phyloP scores from a whole-genome alignment of 2,329 filamentous ascomycete species.

The Diaporthe sp. region DNA sequence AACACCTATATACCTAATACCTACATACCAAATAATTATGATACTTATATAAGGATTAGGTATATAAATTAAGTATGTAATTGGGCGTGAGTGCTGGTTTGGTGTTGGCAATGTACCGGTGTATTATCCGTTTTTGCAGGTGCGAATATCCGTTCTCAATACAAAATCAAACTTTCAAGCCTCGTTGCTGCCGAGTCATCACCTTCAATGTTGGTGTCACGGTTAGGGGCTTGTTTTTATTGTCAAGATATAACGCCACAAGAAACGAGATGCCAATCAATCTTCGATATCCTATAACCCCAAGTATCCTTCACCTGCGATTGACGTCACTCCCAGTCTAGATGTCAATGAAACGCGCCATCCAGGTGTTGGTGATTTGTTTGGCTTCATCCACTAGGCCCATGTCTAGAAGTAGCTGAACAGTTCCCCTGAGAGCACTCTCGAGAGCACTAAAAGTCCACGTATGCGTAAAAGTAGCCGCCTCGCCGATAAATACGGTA shows the following conservation, averaged over 20 bases:
- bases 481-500: constrained; percentile 50
- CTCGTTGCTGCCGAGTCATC: no score
- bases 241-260: background rate
- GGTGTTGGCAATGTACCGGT: no score
- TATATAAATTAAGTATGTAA: no score
- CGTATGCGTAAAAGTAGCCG: constrained; percentile 68
- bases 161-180: no score
- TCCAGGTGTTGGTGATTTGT: constrained; percentile 8
- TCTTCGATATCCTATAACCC: background rate
- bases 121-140: no score
- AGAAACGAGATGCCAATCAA: background rate
- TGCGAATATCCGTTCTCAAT: no score
- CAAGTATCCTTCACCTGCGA: background rate
- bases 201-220: no score
- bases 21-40: no score
- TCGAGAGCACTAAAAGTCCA: constrained; percentile 54
- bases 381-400: constrained; percentile 30
- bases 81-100: no score
- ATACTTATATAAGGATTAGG: no score
- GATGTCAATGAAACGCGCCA: constrained; percentile 11
- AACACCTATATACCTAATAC: no score
- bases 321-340: background rate
- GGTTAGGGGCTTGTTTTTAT: background rate
- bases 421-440: constrained; percentile 25
- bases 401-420: constrained; percentile 17